These are phyloP conservation scores for Fusarium duplospermum DNA, from an alignment of 2,329 filamentous ascomycete genomes.

Conservation along the genomic window DNA sequence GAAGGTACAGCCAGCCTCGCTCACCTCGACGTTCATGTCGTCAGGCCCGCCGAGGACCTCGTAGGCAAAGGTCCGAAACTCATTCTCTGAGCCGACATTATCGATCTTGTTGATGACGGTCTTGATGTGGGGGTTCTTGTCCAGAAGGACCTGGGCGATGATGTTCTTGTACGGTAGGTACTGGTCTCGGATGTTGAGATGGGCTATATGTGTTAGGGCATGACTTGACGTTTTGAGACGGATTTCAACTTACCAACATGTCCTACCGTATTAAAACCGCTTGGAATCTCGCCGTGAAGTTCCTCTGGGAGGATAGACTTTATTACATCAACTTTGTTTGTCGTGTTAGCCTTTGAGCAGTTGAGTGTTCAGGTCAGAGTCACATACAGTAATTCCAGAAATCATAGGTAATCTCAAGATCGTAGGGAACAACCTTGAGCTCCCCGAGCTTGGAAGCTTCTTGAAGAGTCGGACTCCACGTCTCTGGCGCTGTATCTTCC, in stretches of 20 bases:
- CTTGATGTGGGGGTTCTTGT: slow-evolving; percentile 84
- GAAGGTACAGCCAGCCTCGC: slow-evolving; percentile 87
- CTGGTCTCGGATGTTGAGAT: slow-evolving; percentile 87
- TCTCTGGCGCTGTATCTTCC: slow-evolving; percentile 62
- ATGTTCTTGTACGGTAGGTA: slow-evolving; percentile 88
- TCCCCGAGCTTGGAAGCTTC: slow-evolving; percentile 76
- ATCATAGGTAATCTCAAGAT: slow-evolving; percentile 81
- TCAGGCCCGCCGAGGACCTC: slow-evolving; percentile 87
- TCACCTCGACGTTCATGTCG: slow-evolving; percentile 85
- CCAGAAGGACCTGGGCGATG: slow-evolving; percentile 85
- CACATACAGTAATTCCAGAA: slow-evolving; percentile 84
- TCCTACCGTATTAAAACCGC: slow-evolving; percentile 88
- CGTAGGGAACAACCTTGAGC: slow-evolving; percentile 78
- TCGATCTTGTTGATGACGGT: slow-evolving; percentile 98
- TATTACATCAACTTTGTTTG: slow-evolving; percentile 78
- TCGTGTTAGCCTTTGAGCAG: slow-evolving; percentile 31
- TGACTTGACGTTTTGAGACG: neutral
- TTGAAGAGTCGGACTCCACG: slow-evolving; percentile 78
- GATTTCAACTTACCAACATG: slow-evolving; percentile 74
- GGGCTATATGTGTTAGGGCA: slow-evolving; percentile 64
- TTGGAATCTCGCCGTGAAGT: slow-evolving; percentile 82
- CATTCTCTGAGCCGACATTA: slow-evolving; percentile 84
- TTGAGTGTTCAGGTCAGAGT: neutral
- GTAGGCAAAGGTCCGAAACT: slow-evolving; percentile 92
- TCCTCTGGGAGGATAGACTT: slow-evolving; percentile 83